A percentile compares a stretch with the other conserved stretches of the same genome.
phyloP scores from a whole-genome alignment of 1,139 yeast species.

The Candida albicans region DNA sequence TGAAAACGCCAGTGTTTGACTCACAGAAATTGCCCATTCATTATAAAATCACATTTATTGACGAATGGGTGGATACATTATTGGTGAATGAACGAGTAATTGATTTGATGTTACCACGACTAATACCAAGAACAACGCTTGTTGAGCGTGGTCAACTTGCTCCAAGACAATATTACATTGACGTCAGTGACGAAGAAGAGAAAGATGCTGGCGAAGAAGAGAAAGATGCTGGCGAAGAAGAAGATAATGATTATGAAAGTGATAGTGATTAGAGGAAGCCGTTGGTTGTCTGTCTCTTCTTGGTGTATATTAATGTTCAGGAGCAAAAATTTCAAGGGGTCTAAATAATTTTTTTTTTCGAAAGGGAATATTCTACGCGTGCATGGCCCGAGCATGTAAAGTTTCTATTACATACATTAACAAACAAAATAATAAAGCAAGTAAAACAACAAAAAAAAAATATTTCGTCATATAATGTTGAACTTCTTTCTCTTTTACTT shows the following conservation, averaged over 20 bases:
- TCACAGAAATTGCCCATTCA: conserved; percentile 22
- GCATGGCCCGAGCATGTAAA: too few relatives aligned
- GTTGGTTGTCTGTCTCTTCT: too few relatives aligned
- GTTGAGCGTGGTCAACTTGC: conserved; percentile 41
- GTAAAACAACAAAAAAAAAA: too few relatives aligned
- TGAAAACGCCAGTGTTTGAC: conserved; percentile 29
- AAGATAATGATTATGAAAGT: conserved; percentile 19
- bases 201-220: conserved; percentile 15
- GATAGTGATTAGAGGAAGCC: conserved; percentile 25
- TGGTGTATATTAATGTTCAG: too few relatives aligned
- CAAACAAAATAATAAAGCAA: too few relatives aligned
- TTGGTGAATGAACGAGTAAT: conserved; percentile 51
- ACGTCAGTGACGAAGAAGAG: conserved; percentile 18
- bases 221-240: conserved; percentile 7
- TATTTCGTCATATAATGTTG: too few relatives aligned
- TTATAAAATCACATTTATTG: conserved; percentile 49
- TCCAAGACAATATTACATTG: conserved; percentile 36
- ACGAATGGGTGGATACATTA: conserved; percentile 59
- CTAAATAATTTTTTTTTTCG: too few relatives aligned
- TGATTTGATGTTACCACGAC: conserved; percentile 61
- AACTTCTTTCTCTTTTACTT: too few relatives aligned
- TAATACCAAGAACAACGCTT: conserved; percentile 38
- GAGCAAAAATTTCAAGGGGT: too few relatives aligned
- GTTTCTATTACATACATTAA: too few relatives aligned
- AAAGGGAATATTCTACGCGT: too few relatives aligned